Conservation (phyloP, 1,139 yeast species). For the Candida sp. region DNA sequence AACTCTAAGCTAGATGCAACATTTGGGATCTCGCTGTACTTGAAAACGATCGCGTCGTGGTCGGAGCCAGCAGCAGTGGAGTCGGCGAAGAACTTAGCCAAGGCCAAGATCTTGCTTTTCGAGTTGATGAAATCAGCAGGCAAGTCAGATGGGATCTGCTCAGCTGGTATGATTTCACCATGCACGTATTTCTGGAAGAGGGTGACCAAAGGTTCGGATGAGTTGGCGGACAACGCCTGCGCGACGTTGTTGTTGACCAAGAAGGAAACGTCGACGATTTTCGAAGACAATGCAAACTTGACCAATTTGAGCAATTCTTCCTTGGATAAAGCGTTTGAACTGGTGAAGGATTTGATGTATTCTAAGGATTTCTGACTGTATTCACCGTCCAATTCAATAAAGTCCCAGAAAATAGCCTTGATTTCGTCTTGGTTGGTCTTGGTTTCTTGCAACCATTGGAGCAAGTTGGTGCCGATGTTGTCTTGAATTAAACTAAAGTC, state of each 20-base stretch:
- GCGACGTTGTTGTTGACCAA: constrained; percentile 47
- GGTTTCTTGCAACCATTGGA: constrained; percentile 38
- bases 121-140: constrained; percentile 26
- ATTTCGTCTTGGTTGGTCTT: constrained; percentile 32
- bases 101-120: constrained; percentile 47
- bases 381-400: constrained; percentile 38
- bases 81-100: constrained; percentile 43
- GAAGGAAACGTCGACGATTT: constrained; percentile 48
- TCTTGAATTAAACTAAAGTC: constrained; percentile 40
- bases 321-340: constrained; percentile 12
- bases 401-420: constrained; percentile 42
- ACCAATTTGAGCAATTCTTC: constrained; percentile 40
- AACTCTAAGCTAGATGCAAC: constrained; percentile 38
- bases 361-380: constrained; percentile 36
- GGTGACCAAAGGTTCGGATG: constrained; percentile 26
- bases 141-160: constrained; percentile 15
- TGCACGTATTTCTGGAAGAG: constrained; percentile 38
- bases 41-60: constrained; percentile 23
- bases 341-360: constrained; percentile 40
- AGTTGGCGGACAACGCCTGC: constrained; percentile 28
- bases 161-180: constrained; percentile 31
- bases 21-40: constrained; percentile 43
- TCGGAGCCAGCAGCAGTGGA: constrained; percentile 15
- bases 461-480: constrained; percentile 41
- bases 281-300: constrained; percentile 40